Evolutionary conservation across 2,329 filamentous ascomycete species (phyloP), one percentile per base, ranked within the genome.

Genomic region (Samsoniella hepiali): DNA sequence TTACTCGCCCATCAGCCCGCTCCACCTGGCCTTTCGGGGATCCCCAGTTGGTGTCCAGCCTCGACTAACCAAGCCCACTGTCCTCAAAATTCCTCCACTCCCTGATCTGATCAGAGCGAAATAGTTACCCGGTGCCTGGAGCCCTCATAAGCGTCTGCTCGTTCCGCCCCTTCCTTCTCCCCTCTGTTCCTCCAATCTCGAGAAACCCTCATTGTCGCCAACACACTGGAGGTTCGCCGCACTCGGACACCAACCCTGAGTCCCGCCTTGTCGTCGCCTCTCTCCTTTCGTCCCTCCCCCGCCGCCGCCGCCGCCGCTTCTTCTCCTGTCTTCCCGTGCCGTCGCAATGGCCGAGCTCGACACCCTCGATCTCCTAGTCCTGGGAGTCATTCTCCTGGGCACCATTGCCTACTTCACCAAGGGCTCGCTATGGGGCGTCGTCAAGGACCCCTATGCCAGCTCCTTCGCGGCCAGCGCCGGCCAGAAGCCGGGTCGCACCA

Each of bases 361-460:
- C 76, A 96, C 93, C 32, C 82, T 99, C 81, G 95, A 99, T 84
- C 84, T 98, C 71, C 78, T 97, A 72, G 95, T 99, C 83, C 90
- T 99, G 69, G 86, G 87, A 66, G 86, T 86, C 64, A 89, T 99
- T 71, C 84, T 98, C 63, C 76, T 96, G 64, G 95, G 92, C 69
- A 97, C 93, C 55, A 75, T 93, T 65, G 95, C 94, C 73, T 99
- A 98, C 80, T 96, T 99, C 79, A 98, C 95, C 69, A 99, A 99
- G 76, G 95, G 95, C 72, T 95, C 89, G 68, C 88, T 95, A 77
- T 99, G 93, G 93, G 93, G 86, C 34, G 84, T 96, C 59, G 84
- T 85, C 68, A 95, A 95, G 74, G 93, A 97, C 75, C 91, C 94
- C 31, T 97, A 97, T 77, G 91, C 91, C 69, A 86, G 83, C 71